Evolutionary conservation across 1,139 yeast species (phyloP).

Genomic region (Zygosaccharomyces pseudobailii): DNA sequence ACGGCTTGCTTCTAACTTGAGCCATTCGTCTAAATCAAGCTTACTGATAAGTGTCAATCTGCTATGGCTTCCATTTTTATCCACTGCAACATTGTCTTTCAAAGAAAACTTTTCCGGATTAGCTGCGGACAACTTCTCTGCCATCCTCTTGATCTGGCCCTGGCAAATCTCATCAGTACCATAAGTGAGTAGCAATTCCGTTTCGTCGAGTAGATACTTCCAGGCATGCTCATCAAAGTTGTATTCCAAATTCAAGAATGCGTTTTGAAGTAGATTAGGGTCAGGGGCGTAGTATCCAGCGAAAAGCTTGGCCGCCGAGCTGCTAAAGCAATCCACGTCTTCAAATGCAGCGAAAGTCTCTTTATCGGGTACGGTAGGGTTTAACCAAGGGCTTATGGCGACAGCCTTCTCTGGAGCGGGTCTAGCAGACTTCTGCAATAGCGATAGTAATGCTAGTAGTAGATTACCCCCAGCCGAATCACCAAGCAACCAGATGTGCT

Average conservation of each 20-base stretch:
- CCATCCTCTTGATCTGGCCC: conserved; percentile 17
- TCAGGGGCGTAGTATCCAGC: background rate
- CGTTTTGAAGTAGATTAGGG: conserved; percentile 9
- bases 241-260: conserved; percentile 20
- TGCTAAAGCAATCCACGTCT: background rate
- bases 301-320: background rate
- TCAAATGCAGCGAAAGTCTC: conserved; percentile 1
- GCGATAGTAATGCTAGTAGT: conserved; percentile 15
- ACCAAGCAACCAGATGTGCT: conserved; percentile 20
- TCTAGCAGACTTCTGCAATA: conserved; percentile 9
- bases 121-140: conserved; percentile 10
- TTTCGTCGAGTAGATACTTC: conserved; percentile 13
- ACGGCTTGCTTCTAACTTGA: conserved; percentile 1
- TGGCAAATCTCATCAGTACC: conserved; percentile 24
- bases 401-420: conserved; percentile 20
- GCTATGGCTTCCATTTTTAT: conserved; percentile 19
- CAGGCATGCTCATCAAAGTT: conserved; percentile 19
- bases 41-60: conserved; percentile 14
- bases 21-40: conserved; percentile 7
- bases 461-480: conserved; percentile 31
- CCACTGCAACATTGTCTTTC: conserved; percentile 10
- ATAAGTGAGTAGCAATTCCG: conserved; percentile 17
- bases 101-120: conserved; percentile 4
- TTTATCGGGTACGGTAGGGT: conserved; percentile 15
- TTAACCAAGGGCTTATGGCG: conserved; percentile 28